phyloP scores from a whole-genome alignment of 495 filamentous ascomycete species.

The Aspergillus homomorphus region DNA sequence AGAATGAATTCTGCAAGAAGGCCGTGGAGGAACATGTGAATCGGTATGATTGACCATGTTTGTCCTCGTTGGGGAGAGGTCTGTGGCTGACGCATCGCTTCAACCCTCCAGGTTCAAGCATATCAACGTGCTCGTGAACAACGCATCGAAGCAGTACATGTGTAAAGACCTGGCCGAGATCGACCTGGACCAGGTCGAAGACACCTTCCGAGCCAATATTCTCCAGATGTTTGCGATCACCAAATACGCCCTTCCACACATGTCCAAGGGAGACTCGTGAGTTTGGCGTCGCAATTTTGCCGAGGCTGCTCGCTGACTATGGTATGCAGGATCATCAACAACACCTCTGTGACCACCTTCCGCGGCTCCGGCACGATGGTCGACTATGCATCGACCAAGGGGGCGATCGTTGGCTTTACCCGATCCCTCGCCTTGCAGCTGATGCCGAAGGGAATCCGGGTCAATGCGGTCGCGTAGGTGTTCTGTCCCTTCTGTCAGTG shows the following conservation, averaged over 20 bases:
- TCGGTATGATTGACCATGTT: constrained; percentile 21
- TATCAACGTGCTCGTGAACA: constrained; percentile 60
- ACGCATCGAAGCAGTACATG: constrained; percentile 55
- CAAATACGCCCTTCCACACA: constrained; percentile 57
- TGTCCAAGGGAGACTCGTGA: constrained; percentile 49
- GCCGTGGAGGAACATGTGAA: constrained; percentile 53
- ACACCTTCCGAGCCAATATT: constrained; percentile 57
- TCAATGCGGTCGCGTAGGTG: constrained; percentile 59
- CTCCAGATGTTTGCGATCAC: constrained; percentile 60
- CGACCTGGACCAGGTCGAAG: constrained; percentile 48
- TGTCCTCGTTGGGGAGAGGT: neutral
- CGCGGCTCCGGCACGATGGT: constrained; percentile 51
- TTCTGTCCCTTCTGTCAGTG: neutral
- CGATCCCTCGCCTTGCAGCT: constrained; percentile 53
- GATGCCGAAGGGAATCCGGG: constrained; percentile 56
- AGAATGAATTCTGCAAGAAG: constrained; percentile 42
- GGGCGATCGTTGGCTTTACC: constrained; percentile 59
- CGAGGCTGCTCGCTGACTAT: constrained; percentile 4
- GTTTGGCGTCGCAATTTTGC: neutral
- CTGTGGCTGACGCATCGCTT: neutral
- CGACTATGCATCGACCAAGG: constrained; percentile 62
- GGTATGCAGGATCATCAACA: constrained; percentile 57
- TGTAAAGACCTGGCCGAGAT: constrained; percentile 52
- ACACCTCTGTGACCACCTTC: constrained; percentile 53
- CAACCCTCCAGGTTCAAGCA: constrained; percentile 33